Base-by-base conservation (phyloP, 345 rosid genomes). In the Brassica incana region DNA sequence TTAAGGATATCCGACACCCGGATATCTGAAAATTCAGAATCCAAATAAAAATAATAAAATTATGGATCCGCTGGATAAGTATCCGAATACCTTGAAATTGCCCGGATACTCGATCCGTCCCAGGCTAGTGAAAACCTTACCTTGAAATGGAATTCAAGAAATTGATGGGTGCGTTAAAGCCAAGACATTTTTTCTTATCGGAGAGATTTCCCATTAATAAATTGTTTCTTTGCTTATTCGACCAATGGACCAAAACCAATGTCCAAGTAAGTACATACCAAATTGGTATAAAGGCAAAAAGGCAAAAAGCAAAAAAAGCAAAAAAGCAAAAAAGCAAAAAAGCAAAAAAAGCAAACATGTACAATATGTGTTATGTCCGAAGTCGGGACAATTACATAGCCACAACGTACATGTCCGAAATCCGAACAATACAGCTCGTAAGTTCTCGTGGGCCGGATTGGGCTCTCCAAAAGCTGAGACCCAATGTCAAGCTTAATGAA, bases 101-200 rank as follows among this genome's bases (percentile, higher is more conserved):
- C 25, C 25, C 25, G 25, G 25, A 23, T 23, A 23, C 25, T 23
- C 25, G 25, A 23, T 23, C 0, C 0, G 25, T 23, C 25, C 25
- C 0, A 23, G 25, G 25, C 25, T 23, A 23, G 50, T 76, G 69
- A 68, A 67, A 69, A 76, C 50, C 61, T 40, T 60, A 60, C 50
- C 68, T 76, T 35, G 29, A 59, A 60, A 43, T 76, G 68, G 50
- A 68, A 18, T 43, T 69, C 74, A 16, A 76, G 50, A 76, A 40
- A 43, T n/a, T 38, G 74, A 68, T 43, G 73, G 68, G 79, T 59
- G 43, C 43, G 30, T 38, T 56, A n/a, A 25, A 56, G 72, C 59
- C 73, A 67, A 56, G 10, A 16, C 20, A 3, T 36, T 75, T 29
- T 60, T 48, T 61, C 27, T 9, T 69, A 69, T 70, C 50, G 56